These are phyloP conservation scores for Cryptococcus maquisensis DNA, from an alignment of 1,284 basidiomycete genomes.

Conservation along the genomic window DNA sequence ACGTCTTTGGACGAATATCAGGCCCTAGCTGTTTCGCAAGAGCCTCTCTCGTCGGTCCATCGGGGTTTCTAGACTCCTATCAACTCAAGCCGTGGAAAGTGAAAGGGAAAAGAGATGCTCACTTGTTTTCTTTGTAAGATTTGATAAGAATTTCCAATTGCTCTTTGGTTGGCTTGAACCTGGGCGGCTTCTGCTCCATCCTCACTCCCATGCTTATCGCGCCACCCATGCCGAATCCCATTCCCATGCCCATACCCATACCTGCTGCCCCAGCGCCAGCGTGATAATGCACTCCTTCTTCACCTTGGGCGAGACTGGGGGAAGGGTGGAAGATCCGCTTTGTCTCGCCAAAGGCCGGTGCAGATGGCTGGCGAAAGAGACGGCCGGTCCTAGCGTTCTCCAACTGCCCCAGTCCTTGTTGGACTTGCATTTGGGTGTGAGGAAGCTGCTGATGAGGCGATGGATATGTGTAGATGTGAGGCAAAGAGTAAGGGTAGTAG, in stretches of 20 bases:
- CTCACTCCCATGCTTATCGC: slow-evolving; percentile 1
- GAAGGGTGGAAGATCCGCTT: slow-evolving; percentile 15
- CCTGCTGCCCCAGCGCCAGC: not conserved
- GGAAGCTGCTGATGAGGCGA: not conserved
- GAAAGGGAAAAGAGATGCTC: slow-evolving; percentile 1
- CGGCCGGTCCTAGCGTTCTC: not conserved
- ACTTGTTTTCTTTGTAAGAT: slow-evolving; percentile 34
- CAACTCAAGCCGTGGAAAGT: not conserved
- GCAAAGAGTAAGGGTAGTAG: slow-evolving; percentile 9
- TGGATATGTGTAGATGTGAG: not conserved
- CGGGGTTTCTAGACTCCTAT: slow-evolving; percentile 25
- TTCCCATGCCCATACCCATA: not conserved
- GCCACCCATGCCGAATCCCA: slow-evolving; percentile 3
- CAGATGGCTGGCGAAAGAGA: slow-evolving; percentile 5
- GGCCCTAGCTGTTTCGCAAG: slow-evolving; percentile 26
- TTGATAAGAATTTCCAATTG: slow-evolving; percentile 31
- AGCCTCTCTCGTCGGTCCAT: slow-evolving; percentile 22
- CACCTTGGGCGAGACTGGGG: slow-evolving; percentile 2
- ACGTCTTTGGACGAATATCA: slow-evolving; percentile 27
- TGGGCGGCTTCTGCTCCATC: slow-evolving; percentile 21
- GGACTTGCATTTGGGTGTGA: not conserved
- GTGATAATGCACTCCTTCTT: not conserved
- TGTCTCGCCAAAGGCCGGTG: slow-evolving; percentile 2
- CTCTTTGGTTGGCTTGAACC: slow-evolving; percentile 38
- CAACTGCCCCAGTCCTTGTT: too few species aligned